Percentiles rank a stretch among this genome's conserved stretches.
phyloP scores from a whole-genome alignment of 768 basidiomycete genomes.

The Xerocomellus intermedius region DNA sequence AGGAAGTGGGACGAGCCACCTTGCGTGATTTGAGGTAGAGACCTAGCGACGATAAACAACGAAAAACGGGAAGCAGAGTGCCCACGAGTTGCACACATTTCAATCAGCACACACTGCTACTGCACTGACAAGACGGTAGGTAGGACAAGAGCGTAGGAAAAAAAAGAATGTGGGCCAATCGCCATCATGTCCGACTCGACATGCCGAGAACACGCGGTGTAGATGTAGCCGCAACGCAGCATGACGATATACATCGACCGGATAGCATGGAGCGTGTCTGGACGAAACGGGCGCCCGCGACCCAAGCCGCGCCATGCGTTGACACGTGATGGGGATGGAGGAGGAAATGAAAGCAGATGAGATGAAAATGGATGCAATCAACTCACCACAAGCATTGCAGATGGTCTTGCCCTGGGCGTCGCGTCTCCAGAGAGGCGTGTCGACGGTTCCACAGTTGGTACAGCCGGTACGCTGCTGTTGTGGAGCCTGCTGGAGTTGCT shows the following conservation, averaged over 20 bases:
- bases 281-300: conserved; percentile 31
- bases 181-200: conserved; percentile 32
- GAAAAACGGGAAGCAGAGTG: conserved; percentile 32
- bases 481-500: conserved; percentile 26
- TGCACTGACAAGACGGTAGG: conserved; percentile 35
- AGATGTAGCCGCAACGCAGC: conserved; percentile 32
- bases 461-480: conserved; percentile 49
- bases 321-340: conserved; percentile 41
- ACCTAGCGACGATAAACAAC: conserved; percentile 48
- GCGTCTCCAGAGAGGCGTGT: conserved; percentile 83
- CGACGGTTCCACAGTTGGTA: conserved; percentile 72
- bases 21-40: conserved; percentile 84
- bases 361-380: conserved; percentile 29
- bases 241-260: conserved; percentile 35
- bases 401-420: conserved; percentile 79
- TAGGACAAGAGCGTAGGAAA: conserved; percentile 32
- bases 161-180: conserved; percentile 35
- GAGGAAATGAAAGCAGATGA: conserved; percentile 35
- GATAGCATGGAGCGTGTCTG: conserved; percentile 28
- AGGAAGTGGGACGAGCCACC: conserved; percentile 67
- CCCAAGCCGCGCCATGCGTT: conserved; percentile 30
- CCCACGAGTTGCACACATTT: conserved; percentile 40
- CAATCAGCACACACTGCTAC: conserved; percentile 39
- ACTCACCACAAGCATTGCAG: conserved; percentile 90
- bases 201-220: conserved; percentile 35